Base-by-base conservation (phyloP, 768 basidiomycete genomes). In the Rhizopogon vulgaris region DNA sequence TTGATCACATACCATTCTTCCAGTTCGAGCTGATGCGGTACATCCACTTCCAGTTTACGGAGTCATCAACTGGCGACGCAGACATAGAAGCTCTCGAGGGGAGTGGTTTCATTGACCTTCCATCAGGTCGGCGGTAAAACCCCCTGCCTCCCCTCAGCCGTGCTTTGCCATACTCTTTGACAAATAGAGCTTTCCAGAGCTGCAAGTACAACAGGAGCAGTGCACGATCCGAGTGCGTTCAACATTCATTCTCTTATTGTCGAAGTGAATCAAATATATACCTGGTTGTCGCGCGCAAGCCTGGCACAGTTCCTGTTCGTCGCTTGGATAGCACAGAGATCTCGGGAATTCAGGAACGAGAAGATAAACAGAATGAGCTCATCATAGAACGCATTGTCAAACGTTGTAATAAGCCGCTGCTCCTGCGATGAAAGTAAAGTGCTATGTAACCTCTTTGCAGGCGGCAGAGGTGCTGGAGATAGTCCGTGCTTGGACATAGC, bases 11-110 rank as follows among this genome's bases (percentile, higher is more conserved):
- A 90, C 89, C 89, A 68, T 70, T 85, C 64, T 78, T 78, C 89
- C 89, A 91, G 58, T 90, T 90, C 14, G 82, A 82, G 58, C 85
- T 88, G 56, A 90, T 85, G 51, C 86, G 78, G 66, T 89, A 90
- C 87, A 90, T 89, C 79, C 80, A 86, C 66, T 87, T 90, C 88
- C 88, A 91, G 61, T 88, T 79, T 28, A 71, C 63, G 34, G 67
- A 63, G 17, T 69, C 62, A 17, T 72, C 69, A 28, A 61, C 59
- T 53, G 69, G 56, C 38, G 51, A 45, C 25, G 37, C 54, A 18
- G 45, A 24, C 22, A 32, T 38, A 28, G 56, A 56, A 4, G 71
- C 77, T 63, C 83, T 68, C 25, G 73, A 74, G 10, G 86, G 87
- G 27, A 90, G 69, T 2, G 77, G 72, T 59, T 73, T 82, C 22